Evolutionary conservation across 208 protist species (phyloP), one percentile per base, ranked within the genome.

Genomic region (Entamoeba moshkovskii): DNA sequence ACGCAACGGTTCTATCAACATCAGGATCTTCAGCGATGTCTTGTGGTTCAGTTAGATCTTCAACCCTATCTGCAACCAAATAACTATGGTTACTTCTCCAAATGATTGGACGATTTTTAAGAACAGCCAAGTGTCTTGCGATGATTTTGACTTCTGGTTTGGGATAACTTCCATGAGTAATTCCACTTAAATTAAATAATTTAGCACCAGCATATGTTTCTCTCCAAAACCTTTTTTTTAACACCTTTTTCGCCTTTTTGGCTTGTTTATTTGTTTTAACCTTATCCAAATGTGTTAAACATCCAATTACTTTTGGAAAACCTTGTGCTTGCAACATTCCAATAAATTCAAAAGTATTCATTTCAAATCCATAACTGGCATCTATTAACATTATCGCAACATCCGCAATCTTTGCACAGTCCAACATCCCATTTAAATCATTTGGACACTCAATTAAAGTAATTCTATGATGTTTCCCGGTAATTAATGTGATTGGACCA

Each of bases 321-420:
- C 99, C 99, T 95, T 99, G 98, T 38, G 91, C 92, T 93, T 97
- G 97, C 25, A 98, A 96, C 42, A 99, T 98, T 95, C 99, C 99
- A 45, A 99, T 95, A 95, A 99, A 99, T 97, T 99, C 99, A 95
- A 99, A 99, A 15, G 98, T 99, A 95, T 99, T 98, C 94, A 95
- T 95, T 42, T 95, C 94, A 85, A 94, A 95, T 3, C 94, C 94
- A 66, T 59, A 94, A 44, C 38, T 94, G 33, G 8, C 52, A 94
- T 95, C 94, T n/a, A 95, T 94, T 22, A 95, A 42, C n/a, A 95
- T 38, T 45, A 95, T 22, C 18, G 48, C 49, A n/a, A 95, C n/a
- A 95, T 95, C 94, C 6, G 94, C 91, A 91, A 94, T 91, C 92
- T 95, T 95, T 18, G 94, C 48, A 25, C 93, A 29, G 33, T 95